phyloP scores from a whole-genome alignment of 2,329 filamentous ascomycete genomes.

The Aspergillus glaucus region DNA sequence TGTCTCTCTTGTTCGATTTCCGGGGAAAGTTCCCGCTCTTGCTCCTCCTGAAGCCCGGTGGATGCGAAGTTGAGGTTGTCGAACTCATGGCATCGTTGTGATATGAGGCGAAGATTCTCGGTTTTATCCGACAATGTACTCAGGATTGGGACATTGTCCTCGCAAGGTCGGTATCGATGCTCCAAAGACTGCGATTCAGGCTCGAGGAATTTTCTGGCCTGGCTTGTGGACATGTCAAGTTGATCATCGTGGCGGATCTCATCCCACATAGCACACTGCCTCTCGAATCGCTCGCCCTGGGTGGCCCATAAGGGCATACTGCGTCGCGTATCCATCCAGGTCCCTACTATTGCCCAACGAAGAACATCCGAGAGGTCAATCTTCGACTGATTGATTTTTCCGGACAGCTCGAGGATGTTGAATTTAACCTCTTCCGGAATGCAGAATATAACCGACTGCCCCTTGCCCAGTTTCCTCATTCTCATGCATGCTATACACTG shows the following conservation, averaged over 20 bases:
- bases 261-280: conserved; percentile 34
- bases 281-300: conserved; percentile 50
- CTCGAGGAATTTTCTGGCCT: conserved; percentile 48
- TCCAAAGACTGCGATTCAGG: conserved; percentile 10
- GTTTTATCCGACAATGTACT: not conserved
- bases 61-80: conserved; percentile 38
- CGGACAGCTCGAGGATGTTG: conserved; percentile 39
- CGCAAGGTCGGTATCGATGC: not conserved
- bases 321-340: conserved; percentile 55
- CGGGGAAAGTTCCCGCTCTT: conserved; percentile 61
- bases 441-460: conserved; percentile 60
- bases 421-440: conserved; percentile 53
- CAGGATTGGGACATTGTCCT: not conserved
- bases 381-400: not conserved
- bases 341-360: conserved; percentile 51
- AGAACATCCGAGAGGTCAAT: conserved; percentile 53
- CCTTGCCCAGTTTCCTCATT: conserved; percentile 62
- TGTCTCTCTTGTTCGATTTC: conserved; percentile 58
- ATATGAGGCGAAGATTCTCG: conserved; percentile 49
- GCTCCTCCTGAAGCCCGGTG: conserved; percentile 44
- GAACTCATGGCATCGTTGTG: conserved; percentile 34
- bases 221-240: conserved; percentile 11
- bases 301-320: conserved; percentile 56
- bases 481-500: conserved; percentile 54
- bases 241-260: not conserved